These are phyloP conservation scores for Helicosporidium sp. DNA, from an alignment of 139 green algal genomes.

Conservation along the genomic window DNA sequence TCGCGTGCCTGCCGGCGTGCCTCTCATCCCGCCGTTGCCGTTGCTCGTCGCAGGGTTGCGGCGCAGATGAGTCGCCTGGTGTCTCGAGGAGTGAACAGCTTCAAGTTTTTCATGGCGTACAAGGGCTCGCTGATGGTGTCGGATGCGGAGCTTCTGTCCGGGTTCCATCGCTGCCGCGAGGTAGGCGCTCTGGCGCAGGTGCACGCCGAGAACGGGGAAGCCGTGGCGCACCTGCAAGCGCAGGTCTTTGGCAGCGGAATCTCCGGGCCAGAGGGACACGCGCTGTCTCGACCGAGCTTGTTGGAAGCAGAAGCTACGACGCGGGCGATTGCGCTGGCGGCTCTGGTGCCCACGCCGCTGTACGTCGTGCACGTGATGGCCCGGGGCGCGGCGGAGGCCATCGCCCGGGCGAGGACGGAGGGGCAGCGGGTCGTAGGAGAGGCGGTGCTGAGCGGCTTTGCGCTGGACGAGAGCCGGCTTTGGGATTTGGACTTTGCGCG, in stretches of 20 bases:
- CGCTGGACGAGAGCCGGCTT: constrained; percentile 47
- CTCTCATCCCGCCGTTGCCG: too few relatives aligned
- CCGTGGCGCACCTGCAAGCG: constrained; percentile 50
- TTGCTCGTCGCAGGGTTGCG: constrained; percentile 27
- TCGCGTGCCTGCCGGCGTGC: too few relatives aligned
- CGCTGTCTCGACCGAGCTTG: constrained; percentile 51
- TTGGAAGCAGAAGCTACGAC: constrained; percentile 78
- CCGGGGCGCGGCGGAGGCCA: constrained; percentile 57
- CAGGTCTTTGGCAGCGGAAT: constrained; percentile 40
- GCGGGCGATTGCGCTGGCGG: constrained; percentile 61
- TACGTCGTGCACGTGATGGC: constrained; percentile 96
- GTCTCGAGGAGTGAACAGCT: constrained; percentile 67
- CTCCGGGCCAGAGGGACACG: constrained; percentile 69
- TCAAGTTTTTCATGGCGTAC: constrained; percentile 98
- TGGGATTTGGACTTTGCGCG: constrained; percentile 58
- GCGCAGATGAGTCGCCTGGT: constrained; percentile 58
- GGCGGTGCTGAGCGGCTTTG: constrained; percentile 54
- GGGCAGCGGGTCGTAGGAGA: constrained; percentile 57
- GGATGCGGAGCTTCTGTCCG: constrained; percentile 61
- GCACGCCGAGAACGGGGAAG: constrained; percentile 84
- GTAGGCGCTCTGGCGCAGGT: constrained; percentile 69
- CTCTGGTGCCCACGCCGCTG: constrained; percentile 59
- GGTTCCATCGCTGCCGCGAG: constrained; percentile 53
- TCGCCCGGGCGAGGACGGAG: constrained; percentile 17
- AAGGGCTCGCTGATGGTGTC: constrained; percentile 53